Evolutionary conservation across 2,329 filamentous ascomycete genomes (phyloP).

Genomic region (Fusarium subtropicale): DNA sequence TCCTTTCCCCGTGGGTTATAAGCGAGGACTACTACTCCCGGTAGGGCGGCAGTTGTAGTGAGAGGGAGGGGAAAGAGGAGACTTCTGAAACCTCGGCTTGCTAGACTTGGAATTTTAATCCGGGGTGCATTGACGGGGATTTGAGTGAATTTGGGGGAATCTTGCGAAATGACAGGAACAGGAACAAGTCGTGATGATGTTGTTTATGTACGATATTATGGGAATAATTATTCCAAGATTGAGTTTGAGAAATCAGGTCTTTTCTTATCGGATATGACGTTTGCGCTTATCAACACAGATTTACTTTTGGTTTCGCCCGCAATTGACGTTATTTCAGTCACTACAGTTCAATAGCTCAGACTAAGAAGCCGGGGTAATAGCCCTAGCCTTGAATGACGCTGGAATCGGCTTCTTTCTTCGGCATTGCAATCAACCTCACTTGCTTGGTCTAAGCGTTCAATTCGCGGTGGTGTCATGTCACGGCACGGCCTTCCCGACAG

Average conservation of each 20-base stretch:
- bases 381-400: not conserved
- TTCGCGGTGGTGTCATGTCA: not conserved
- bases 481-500: not conserved
- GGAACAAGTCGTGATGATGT: not conserved
- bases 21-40: not conserved
- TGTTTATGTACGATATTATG: not conserved
- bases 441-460: not conserved
- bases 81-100: slow-evolving; percentile 29
- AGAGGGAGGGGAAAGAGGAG: not conserved
- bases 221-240: not conserved
- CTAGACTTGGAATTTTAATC: slow-evolving; percentile 16
- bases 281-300: not conserved
- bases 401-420: not conserved
- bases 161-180: not conserved
- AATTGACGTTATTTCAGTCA: not conserved
- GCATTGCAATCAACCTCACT: not conserved
- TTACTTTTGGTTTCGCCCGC: not conserved
- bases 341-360: not conserved
- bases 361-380: not conserved
- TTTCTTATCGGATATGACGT: not conserved
- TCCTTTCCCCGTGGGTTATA: slow-evolving; percentile 5
- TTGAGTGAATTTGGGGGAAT: not conserved
- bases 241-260: not conserved
- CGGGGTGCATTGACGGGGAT: slow-evolving; percentile 16
- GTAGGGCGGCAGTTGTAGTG: slow-evolving; percentile 23